Base-by-base conservation (phyloP, 75 land plant species). In the Cunninghamia lanceolata region DNA sequence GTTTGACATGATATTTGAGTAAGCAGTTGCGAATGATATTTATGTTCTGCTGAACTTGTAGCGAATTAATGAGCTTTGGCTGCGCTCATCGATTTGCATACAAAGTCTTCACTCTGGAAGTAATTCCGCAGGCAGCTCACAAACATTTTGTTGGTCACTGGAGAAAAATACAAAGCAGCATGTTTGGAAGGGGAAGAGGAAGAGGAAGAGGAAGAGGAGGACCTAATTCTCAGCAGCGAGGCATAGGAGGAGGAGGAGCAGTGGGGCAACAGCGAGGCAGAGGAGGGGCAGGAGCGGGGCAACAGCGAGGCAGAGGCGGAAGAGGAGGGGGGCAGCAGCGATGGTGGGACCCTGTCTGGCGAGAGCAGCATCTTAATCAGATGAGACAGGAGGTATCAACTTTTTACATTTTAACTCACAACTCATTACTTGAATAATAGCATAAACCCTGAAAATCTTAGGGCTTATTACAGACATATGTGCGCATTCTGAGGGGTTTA, bases 261-360 rank as follows among this genome's bases (percentile, higher is more conserved):
- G 84, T 87, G 6, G 73, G 91, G 10, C 85, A 88, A 7, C 46
- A 91, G 25, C 59, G 92, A 2, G 83, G 94, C 0, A 89, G 94
- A 15, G 86, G 91, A 2, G 88, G 90, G 16, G 59, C 88, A 4
- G 78, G 89, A 35, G 83, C 88, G 6, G 83, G 91, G 46, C 85
- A 90, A 38, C 85, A 91, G 39, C 82, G 91, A 15, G 83, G 93
- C 10, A 59, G 92, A 25, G 87, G 91, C 0, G 93, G 94, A 8
- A 90, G 94, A 16, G 89, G 94, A 0, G 34, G 92, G 1, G 96
- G 95, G 0, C 90, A 93, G 87, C 96, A 94, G 91, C 88, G 96
- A 3, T 94, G 96, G 96, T 94, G 96, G 96, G 96, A 94, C 53
- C 96, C 96, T 9, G 95, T 88, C 2, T 94, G 96, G 96, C 86